Conservation (phyloP, 2,329 filamentous ascomycete species). For the Lecanicillium sp. region DNA sequence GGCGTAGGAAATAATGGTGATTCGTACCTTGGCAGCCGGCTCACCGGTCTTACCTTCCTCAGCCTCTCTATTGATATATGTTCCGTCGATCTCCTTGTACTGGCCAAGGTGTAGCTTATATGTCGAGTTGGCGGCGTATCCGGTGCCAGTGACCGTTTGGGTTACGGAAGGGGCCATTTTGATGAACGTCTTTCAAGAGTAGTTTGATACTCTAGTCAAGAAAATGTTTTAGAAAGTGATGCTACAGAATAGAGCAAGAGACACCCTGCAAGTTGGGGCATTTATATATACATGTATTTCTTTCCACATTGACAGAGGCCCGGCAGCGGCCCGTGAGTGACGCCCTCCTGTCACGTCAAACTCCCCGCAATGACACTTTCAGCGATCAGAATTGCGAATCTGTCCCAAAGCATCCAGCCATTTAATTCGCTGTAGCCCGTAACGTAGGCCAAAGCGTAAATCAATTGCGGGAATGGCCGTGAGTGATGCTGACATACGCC, state of each 20-base stretch:
- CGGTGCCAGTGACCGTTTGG: conserved; percentile 5
- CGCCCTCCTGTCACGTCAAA: background rate
- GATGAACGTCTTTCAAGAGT: background rate
- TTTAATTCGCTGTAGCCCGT: background rate
- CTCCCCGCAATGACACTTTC: conserved; percentile 8
- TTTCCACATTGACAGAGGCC: background rate
- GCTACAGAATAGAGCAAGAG: background rate
- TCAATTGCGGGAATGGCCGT: background rate
- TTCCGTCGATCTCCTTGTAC: conserved; percentile 23
- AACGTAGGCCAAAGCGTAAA: conserved; percentile 1
- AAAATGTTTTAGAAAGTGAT: background rate
- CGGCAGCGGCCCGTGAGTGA: too few relatives aligned
- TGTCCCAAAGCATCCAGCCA: background rate
- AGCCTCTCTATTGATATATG: conserved; percentile 16
- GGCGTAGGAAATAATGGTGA: background rate
- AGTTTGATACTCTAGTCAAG: too few relatives aligned
- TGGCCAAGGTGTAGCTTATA: conserved; percentile 19
- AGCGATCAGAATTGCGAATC: conserved; percentile 6
- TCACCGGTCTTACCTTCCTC: conserved; percentile 20
- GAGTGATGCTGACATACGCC: background rate
- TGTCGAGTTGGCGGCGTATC: background rate
- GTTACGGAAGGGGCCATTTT: conserved; percentile 9
- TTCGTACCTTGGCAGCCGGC: conserved; percentile 19
- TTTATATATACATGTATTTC: background rate
- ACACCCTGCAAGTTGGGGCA: background rate